phyloP scores from a whole-genome alignment of 208 protist genomes.

The Tritrichomonas foetus region DNA sequence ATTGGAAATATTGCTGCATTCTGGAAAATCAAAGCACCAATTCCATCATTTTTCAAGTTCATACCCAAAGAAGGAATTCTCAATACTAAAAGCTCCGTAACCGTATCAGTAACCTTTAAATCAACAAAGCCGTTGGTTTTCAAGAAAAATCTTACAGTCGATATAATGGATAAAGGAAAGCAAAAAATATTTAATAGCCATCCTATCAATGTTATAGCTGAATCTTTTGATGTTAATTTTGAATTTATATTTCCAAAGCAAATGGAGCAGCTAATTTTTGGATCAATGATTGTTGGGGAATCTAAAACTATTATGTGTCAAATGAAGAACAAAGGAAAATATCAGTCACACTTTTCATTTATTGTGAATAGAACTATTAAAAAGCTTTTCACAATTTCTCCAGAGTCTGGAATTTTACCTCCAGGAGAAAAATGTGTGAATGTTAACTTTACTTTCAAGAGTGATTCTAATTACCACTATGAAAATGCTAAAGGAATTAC shows the following conservation, averaged over 20 bases:
- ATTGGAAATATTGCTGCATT: background rate
- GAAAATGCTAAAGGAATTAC: background rate
- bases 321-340: conserved; percentile 30
- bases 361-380: background rate
- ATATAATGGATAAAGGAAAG: background rate
- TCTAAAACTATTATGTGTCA: background rate
- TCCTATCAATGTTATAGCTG: background rate
- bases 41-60: background rate
- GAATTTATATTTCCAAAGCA: background rate
- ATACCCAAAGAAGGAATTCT: background rate
- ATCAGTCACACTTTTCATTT: background rate
- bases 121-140: background rate
- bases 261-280: background rate
- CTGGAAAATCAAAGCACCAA: background rate
- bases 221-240: background rate
- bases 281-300: background rate
- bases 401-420: background rate
- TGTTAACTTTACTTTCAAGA: background rate
- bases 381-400: background rate
- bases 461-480: background rate
- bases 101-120: background rate
- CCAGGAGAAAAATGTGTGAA: background rate
- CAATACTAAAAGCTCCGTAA: background rate
- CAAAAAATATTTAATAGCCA: background rate
- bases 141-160: background rate